Conservation (phyloP, 805 yeast species). For the Wickerhamiella kazuoi region DNA sequence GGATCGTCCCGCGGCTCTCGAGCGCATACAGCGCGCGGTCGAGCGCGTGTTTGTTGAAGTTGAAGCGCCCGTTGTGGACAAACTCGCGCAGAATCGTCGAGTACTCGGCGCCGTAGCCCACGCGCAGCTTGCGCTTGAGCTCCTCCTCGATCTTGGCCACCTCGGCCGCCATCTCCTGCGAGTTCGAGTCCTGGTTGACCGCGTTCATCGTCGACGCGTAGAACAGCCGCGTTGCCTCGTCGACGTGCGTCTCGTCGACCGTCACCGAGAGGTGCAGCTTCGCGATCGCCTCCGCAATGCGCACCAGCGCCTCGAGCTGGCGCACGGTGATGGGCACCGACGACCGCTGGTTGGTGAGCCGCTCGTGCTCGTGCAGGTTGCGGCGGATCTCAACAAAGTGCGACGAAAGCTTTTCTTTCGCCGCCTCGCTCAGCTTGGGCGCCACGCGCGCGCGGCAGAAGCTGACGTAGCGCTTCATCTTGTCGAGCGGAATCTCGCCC, state of each 20-base stretch:
- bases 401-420: slow-evolving; percentile 75
- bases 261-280: slow-evolving; percentile 67
- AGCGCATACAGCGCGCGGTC: slow-evolving; percentile 40
- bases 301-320: slow-evolving; percentile 91
- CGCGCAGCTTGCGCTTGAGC: slow-evolving; percentile 75
- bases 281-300: slow-evolving; percentile 89
- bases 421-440: slow-evolving; percentile 75
- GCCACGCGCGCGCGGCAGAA: slow-evolving; percentile 85
- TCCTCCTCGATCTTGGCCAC: slow-evolving; percentile 68
- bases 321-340: slow-evolving; percentile 95
- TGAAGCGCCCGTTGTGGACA: slow-evolving; percentile 15
- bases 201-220: slow-evolving; percentile 98
- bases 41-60: slow-evolving; percentile 49
- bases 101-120: slow-evolving; percentile 91
- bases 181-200: slow-evolving; percentile 40
- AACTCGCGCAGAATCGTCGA: slow-evolving; percentile 70
- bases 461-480: slow-evolving; percentile 81
- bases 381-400: slow-evolving; percentile 85
- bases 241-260: slow-evolving; percentile 78
- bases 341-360: slow-evolving; percentile 69
- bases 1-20: slow-evolving; percentile 76
- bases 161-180: slow-evolving; percentile 32
- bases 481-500: slow-evolving; percentile 76
- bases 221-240: slow-evolving; percentile 85
- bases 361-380: slow-evolving; percentile 63